Base-by-base conservation (phyloP, 1,284 basidiomycete genomes). In the Boletus albobrunnescens region DNA sequence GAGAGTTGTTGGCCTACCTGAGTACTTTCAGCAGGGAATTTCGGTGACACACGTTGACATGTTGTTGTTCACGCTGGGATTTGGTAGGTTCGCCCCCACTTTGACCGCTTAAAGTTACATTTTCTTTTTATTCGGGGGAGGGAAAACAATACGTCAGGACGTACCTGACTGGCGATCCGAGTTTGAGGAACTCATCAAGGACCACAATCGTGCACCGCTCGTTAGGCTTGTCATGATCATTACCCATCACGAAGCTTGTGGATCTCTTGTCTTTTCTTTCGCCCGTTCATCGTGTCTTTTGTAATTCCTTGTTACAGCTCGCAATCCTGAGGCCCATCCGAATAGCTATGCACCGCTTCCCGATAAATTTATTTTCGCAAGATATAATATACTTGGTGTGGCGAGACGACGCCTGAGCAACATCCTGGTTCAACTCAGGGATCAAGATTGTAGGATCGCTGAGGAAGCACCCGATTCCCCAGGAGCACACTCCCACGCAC, bases 41-140 rank as follows among this genome's bases (percentile, higher is more conserved):
- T 51, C 52, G 3, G 51, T 46, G 6, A 45, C 52, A 45, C 52
- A 61, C n/a, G 55, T 65, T 2, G 63, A 66, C 23, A 52, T 56
- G 24, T 28, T 64, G 16, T 40, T 65, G 36, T 61, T 65, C 40
- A 58, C 64, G 59, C n/a, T 65, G 3, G 49, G 54, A 51, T 65
- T 56, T 39, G 48, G 59, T 63, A 28, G 32, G 16, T 26, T 33
- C 36, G 23, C n/a, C n/a, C 17, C 2, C n/a, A 3, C 35, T 20
- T 23, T 4, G 4, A 11, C 4, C 6, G 3, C 12, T 16, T 3
- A 10, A 30, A 17, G 4, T 47, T 1, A 6, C n/a, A 8, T 19
- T 6, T 19, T 3, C 1, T 38, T 4, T 8, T 0, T 10, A 7
- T 38, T 23, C 20, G 64, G 61, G 42, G 30, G 60, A 63, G 14